Conservation (phyloP, 1,284 basidiomycete species). For the Cerrena zonata region DNA sequence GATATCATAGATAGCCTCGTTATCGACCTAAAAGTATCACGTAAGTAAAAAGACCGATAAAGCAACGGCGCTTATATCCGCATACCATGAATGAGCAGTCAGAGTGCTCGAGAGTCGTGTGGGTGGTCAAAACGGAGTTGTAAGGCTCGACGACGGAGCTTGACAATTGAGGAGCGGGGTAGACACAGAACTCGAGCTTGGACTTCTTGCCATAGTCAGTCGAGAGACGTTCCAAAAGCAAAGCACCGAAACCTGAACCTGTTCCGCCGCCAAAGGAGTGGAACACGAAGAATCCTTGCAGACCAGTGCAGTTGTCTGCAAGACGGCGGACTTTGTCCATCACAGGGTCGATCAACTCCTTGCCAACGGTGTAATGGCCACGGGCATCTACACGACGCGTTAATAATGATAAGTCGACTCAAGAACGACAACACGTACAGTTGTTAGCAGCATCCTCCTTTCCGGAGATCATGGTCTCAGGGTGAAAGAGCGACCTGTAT, state of each 20-base stretch:
- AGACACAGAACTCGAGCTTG: slow-evolving; percentile 98
- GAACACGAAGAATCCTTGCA: slow-evolving; percentile 99
- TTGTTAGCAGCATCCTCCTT: slow-evolving; percentile 99
- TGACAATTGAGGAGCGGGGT: slow-evolving; percentile 90
- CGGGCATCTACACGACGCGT: slow-evolving; percentile 68
- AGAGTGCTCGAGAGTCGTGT: slow-evolving; percentile 98
- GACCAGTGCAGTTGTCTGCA: slow-evolving; percentile 95
- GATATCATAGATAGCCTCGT: slow-evolving; percentile 98
- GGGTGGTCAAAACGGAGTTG: slow-evolving; percentile 97
- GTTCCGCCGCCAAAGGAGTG: slow-evolving; percentile 99
- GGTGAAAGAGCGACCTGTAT: slow-evolving; percentile 95
- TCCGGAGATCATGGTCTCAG: slow-evolving; percentile 96
- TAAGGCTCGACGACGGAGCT: slow-evolving; percentile 99
- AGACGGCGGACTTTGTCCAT: slow-evolving; percentile 95
- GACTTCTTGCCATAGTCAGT: slow-evolving; percentile 99
- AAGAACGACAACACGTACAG: slow-evolving; percentile 51
- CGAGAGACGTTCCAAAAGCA: slow-evolving; percentile 91
- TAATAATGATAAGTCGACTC: background rate
- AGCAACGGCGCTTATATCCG: background rate
- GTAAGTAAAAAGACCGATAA: background rate
- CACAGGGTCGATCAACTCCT: slow-evolving; percentile 87
- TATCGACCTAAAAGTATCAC: slow-evolving; percentile 65
- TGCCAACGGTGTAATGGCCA: slow-evolving; percentile 97
- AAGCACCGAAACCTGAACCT: slow-evolving; percentile 97
- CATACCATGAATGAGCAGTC: slow-evolving; percentile 96